These are phyloP conservation scores for Phytophthora hibernalis DNA, from an alignment of 352 stramenopile genomes.

Conservation along the genomic window DNA sequence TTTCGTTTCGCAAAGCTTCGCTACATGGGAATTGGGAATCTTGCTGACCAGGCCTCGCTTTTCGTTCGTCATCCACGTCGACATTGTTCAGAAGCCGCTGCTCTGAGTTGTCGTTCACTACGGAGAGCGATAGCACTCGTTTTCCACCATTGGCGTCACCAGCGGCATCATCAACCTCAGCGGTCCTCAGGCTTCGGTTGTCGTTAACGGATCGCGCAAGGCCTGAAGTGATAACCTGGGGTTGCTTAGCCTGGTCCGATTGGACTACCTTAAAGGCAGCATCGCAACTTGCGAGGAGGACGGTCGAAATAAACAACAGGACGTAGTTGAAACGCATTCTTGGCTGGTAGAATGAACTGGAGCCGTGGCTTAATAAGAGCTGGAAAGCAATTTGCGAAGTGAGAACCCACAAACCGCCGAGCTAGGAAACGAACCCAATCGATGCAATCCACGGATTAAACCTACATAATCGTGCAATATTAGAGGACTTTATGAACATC, in stretches of 20 bases:
- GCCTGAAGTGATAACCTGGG: not conserved
- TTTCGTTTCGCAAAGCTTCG: too few relatives aligned
- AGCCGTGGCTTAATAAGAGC: not conserved
- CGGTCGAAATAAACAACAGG: not conserved
- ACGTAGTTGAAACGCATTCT: constrained; percentile 1
- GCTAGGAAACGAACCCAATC: not conserved
- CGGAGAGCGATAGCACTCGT: too few relatives aligned
- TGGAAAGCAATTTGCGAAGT: constrained; percentile 2
- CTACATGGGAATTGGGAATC: not conserved
- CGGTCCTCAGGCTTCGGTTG: constrained; percentile 2
- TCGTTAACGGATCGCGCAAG: too few relatives aligned
- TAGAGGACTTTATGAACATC: too few relatives aligned
- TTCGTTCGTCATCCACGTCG: not conserved
- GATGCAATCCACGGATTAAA: not conserved
- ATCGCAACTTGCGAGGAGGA: not conserved
- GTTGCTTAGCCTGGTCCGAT: not conserved
- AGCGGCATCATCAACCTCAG: too few relatives aligned
- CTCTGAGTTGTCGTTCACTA: too few relatives aligned
- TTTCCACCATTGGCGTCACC: too few relatives aligned
- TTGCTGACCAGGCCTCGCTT: not conserved
- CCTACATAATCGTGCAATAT: too few relatives aligned
- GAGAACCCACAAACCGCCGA: not conserved
- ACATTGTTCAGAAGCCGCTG: too few relatives aligned
- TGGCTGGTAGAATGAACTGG: too few relatives aligned
- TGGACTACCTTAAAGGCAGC: not conserved